phyloP scores from a whole-genome alignment of 129 eudicot species.

The Chrysanthemum seticuspe region DNA sequence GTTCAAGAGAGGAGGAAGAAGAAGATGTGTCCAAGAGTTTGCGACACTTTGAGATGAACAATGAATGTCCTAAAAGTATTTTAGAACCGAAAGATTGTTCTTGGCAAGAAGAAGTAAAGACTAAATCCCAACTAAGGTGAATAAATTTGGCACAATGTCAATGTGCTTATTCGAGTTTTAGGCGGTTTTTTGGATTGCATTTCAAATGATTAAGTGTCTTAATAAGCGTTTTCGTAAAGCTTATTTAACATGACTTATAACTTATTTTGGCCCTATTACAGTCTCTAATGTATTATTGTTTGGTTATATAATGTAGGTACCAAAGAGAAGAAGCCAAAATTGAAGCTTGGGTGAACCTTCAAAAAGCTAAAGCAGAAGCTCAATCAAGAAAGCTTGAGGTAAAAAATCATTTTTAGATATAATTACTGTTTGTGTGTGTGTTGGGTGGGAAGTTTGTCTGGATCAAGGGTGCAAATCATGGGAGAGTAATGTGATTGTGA shows the following conservation, averaged over 20 bases:
- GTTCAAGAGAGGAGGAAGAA: slow-evolving; percentile 86
- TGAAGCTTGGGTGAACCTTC: slow-evolving; percentile 90
- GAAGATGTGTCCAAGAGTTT: slow-evolving; percentile 84
- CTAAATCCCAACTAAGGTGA: slow-evolving; percentile 58
- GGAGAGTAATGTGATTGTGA: background rate
- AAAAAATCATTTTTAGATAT: background rate
- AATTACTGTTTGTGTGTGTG: background rate
- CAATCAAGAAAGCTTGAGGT: slow-evolving; percentile 92
- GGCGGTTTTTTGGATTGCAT: background rate
- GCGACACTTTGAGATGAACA: slow-evolving; percentile 65
- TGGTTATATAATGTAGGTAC: slow-evolving; percentile 42
- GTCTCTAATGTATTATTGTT: no score
- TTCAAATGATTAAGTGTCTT: no score
- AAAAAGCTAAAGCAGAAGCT: slow-evolving; percentile 94
- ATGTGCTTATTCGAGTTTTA: slow-evolving; percentile 6
- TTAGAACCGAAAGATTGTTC: slow-evolving; percentile 52
- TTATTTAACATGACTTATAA: background rate
- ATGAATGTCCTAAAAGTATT: slow-evolving; percentile 48
- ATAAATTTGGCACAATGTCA: background rate
- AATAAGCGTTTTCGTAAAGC: no score
- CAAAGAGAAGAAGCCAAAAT: slow-evolving; percentile 89
- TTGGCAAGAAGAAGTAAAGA: slow-evolving; percentile 75
- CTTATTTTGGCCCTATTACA: background rate
- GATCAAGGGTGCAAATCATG: background rate
- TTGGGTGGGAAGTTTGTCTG: background rate